These are phyloP conservation scores for Leccinum pellstonianum DNA, from an alignment of 768 basidiomycete genomes.

Conservation along the genomic window DNA sequence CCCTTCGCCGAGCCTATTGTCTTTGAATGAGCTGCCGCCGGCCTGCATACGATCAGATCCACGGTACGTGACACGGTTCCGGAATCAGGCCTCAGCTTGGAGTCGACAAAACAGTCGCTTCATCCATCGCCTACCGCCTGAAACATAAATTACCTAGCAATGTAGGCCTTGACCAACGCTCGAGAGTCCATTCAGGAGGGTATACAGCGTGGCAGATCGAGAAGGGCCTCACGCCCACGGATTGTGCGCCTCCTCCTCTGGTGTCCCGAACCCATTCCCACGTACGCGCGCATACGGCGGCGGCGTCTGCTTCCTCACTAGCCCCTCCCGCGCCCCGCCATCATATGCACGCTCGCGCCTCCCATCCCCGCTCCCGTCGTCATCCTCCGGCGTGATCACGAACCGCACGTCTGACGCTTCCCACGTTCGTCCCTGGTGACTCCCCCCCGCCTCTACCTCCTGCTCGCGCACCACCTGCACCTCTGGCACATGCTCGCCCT, in stretches of 20 bases:
- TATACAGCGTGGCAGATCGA: no score
- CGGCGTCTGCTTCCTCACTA: conserved; percentile 19
- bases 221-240: conserved; percentile 23
- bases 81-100: no score
- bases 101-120: no score
- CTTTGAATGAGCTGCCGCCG: no score
- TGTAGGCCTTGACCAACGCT: no score
- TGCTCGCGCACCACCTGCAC: neutral
- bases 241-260: conserved; percentile 17
- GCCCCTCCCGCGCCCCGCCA: neutral
- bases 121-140: neutral
- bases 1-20: no score
- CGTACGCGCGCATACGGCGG: conserved; percentile 16
- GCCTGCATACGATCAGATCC: no score
- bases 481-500: neutral
- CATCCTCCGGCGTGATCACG: conserved; percentile 7
- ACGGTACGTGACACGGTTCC: no score
- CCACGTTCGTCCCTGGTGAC: neutral
- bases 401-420: neutral
- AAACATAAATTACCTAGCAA: neutral
- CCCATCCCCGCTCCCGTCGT: neutral
- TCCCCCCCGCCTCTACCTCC: neutral
- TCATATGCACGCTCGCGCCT: neutral
- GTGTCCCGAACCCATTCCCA: conserved; percentile 9
- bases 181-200: no score